These are phyloP conservation scores for Candida pseudofarinosa DNA, from an alignment of 805 yeast genomes.

Conservation along the genomic window DNA sequence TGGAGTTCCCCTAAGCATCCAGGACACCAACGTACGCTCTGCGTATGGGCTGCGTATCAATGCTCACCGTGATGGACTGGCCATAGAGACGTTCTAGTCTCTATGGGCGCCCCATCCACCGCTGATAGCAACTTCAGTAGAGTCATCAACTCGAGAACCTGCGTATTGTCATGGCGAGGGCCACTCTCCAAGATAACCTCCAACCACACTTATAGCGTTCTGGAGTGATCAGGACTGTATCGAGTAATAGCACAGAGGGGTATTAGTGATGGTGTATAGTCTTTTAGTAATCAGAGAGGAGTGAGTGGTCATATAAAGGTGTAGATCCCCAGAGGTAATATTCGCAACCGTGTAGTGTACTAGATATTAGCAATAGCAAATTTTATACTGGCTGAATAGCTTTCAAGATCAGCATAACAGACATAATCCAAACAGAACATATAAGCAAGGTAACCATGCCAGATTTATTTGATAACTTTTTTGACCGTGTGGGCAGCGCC, in stretches of 20 bases:
- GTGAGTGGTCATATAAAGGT: not conserved
- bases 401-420: too few species aligned
- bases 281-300: not conserved
- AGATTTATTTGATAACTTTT: constrained; percentile 39
- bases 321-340: not conserved
- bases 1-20: too few species aligned
- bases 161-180: too few species aligned
- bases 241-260: not conserved
- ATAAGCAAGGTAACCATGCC: constrained; percentile 1
- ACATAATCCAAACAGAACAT: not conserved
- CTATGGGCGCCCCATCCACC: too few species aligned
- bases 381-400: too few species aligned
- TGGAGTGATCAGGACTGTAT: not conserved
- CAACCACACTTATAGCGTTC: not conserved
- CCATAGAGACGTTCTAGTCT: too few species aligned
- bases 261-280: not conserved
- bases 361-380: too few species aligned
- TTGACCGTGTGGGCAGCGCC: constrained; percentile 26
- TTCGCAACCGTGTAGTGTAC: not conserved
- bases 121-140: too few species aligned
- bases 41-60: too few species aligned
- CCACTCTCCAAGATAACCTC: not conserved
- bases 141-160: too few species aligned
- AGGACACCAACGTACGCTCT: too few species aligned
- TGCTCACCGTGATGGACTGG: too few species aligned